Evolutionary conservation across 768 basidiomycete genomes (phyloP), one percentile per base, ranked within the genome.

Genomic region (Trametes sanguinea): DNA sequence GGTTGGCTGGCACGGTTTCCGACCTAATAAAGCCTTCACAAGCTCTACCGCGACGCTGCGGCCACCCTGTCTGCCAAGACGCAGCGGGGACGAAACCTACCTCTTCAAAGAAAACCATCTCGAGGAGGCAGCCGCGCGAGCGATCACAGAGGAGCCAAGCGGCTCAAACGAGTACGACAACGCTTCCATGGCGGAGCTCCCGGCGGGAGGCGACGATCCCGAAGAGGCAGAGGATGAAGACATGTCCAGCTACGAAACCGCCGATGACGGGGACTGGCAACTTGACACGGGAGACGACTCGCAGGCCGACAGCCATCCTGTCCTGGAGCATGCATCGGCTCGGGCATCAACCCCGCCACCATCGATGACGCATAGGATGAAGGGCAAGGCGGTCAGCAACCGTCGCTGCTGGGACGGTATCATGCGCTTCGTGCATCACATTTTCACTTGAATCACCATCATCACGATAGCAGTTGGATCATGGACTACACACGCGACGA

Each of bases 341-440:
- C 42, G 33, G 7, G 10, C n/a, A 11, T 16, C 4, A 2, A 7
- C 16, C 4, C 13, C 27, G 4, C 9, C 43, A 10, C 16, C 45
- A 4, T 6, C 53, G 11, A 17, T 32, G 13, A 32, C 17, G 9
- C 33, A 22, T n/a, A 16, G 9, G 4, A 9, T 6, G 6, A 33
- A 11, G 30, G 30, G 37, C 42, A 50, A 32, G 42, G 40, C 30
- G 8, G 29, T 29, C 5, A 30, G 42, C 4, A 59, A 13, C 11
- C 57, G 57, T 14, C 57, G 50, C 16, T 59, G 57, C 57, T 59
- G 29, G 40, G 51, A 59, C 42, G 57, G 57, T 1, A 17, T 52
- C 4, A 29, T 59, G 42, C 40, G 16, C 1, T 44, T 40, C 32
- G 5, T 52, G 11, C 48, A 40, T 4, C 7, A 7, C 0, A 14